Percentiles rank a stretch among this genome's conserved stretches.
phyloP scores from a whole-genome alignment of 176 grass and related monocot genomes.

The Hordeum marinum region DNA sequence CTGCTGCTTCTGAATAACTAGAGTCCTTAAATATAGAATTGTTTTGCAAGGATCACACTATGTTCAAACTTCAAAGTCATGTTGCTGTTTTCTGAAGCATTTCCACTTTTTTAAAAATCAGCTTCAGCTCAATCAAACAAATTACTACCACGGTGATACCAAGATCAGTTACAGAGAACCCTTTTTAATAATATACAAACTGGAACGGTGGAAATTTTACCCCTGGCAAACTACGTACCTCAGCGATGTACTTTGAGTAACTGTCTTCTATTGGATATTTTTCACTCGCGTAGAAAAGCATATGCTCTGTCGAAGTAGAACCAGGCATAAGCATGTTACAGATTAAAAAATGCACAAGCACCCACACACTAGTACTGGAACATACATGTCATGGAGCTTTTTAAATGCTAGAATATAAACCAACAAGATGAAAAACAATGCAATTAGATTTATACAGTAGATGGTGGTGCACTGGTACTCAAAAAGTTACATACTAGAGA shows the following conservation, averaged over 20 bases:
- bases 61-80: background rate
- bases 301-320: conserved; percentile 76
- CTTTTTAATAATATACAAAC: background rate
- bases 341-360: conserved; percentile 8
- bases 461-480: background rate
- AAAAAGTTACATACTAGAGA: background rate
- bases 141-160: background rate
- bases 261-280: conserved; percentile 92
- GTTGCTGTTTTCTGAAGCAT: background rate
- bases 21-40: background rate
- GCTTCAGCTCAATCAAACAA: background rate
- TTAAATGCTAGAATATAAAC: conserved; percentile 5
- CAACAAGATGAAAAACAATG: conserved; percentile 5
- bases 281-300: conserved; percentile 97
- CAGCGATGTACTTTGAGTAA: conserved; percentile 88
- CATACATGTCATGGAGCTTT: conserved; percentile 8
- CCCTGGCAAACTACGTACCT: conserved; percentile 49
- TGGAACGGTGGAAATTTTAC: background rate
- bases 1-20: conserved; percentile 7
- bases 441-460: background rate
- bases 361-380: conserved; percentile 1
- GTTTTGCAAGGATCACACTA: background rate
- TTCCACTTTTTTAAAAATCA: conserved; percentile 12
- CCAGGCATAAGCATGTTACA: background rate
- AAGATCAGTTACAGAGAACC: background rate